Percentiles rank a stretch among this genome's conserved stretches.
Evolutionary conservation across 83 land plant genomes (phyloP).

Genomic region (Picea engelmannii): DNA sequence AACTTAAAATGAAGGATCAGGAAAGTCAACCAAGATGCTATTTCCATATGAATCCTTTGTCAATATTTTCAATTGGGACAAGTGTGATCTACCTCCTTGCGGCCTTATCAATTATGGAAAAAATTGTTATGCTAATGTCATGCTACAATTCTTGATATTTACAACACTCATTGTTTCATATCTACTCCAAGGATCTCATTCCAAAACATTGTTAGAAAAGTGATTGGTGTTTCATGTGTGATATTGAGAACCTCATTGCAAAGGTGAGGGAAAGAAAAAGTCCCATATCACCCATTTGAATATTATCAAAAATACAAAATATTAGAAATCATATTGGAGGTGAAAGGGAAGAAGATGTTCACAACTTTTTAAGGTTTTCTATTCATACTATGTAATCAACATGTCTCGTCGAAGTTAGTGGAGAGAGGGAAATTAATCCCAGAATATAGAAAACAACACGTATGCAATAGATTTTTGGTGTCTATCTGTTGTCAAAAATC

Average conservation of each 20-base stretch:
- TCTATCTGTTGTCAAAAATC: constrained; percentile 59
- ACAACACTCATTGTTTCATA: constrained; percentile 73
- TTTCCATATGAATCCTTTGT: too few species aligned
- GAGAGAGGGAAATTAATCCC: constrained; percentile 13
- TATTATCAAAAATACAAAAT: constrained; percentile 48
- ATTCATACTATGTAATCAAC: constrained; percentile 76
- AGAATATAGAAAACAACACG: constrained; percentile 49
- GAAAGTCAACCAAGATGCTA: too few species aligned
- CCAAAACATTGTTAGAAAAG: constrained; percentile 42
- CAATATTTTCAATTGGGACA: too few species aligned
- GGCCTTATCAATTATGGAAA: too few species aligned
- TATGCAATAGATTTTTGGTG: constrained; percentile 64
- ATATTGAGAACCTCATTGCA: constrained; percentile 52
- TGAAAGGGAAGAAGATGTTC: constrained; percentile 83
- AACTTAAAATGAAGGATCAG: too few species aligned
- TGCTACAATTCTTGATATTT: constrained; percentile 77
- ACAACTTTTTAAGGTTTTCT: constrained; percentile 68
- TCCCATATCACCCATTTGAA: constrained; percentile 61
- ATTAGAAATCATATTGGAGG: constrained; percentile 63
- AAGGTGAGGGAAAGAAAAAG: constrained; percentile 45
- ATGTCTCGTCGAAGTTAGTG: constrained; percentile 53
- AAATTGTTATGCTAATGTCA: constrained; percentile 68
- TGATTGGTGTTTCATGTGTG: constrained; percentile 76
- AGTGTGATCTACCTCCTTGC: too few species aligned
- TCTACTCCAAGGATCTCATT: constrained; percentile 68